Base-by-base conservation (phyloP, 2,329 filamentous ascomycete species). In the Ophiocordyceps australis region DNA sequence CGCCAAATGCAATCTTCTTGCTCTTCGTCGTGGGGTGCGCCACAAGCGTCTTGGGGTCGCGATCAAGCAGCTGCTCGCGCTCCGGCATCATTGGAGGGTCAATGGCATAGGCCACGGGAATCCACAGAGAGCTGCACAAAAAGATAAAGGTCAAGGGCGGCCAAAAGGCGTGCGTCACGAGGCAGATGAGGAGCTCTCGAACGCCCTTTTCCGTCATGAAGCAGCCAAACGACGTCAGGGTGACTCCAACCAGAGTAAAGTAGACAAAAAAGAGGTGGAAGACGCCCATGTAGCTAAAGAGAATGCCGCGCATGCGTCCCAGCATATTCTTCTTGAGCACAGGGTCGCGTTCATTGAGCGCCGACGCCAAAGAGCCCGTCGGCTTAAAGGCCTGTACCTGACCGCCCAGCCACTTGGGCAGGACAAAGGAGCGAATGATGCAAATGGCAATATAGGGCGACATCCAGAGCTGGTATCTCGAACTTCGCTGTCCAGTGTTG, bases 121-220 rank as follows among this genome's bases (percentile, higher is more conserved):
- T 65, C 62, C 64, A 70, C 15, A 66, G 47, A 1, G 62, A 62
- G 26, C 50, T 58, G 49, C 57, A 59, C 24, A 63, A 54, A 38
- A 64, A 62, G 22, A 69, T 37, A 46, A 66, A 71, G 1, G 64
- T 61, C 22, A 71, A 37, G 0, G 68, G 68, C 5, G 66, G 66
- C 68, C 68, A 74, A 46, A 63, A 65, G 9, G 64, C 65, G 39
- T 72, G 65, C 0, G 65, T 70, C 21, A 74, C 40, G 4, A 74
- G 48, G 35, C 56, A 58, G 24, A 62, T 38, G 11, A 69, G 47
- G n/a, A 57, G 45, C 8, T 52, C 49, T 33, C 45, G 45, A 18
- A 47, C 43, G 5, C 43, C 39, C 13, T 47, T 38, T 14, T 55
- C 42, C 11, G 48, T 37, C 19, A 49, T 40, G 35, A 63, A 57